Evolutionary conservation across 2,329 filamentous ascomycete species (phyloP).

Genomic region (Colletotrichum gigasporum): DNA sequence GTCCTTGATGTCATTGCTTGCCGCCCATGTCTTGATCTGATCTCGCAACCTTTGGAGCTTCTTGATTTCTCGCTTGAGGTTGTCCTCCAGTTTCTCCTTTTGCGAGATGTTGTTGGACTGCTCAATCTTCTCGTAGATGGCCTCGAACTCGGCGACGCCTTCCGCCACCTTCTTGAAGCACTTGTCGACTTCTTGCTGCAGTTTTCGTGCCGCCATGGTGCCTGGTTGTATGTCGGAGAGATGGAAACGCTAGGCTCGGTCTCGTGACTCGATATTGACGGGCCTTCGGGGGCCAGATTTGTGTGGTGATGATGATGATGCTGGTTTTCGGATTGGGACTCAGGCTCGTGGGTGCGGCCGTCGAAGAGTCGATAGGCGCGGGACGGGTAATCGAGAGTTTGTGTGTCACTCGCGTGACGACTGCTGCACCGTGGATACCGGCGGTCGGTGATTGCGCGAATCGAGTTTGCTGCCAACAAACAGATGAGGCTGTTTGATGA

Average conservation of each 20-base stretch:
- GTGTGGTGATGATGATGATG: conserved; percentile 3
- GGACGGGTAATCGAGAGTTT: background rate
- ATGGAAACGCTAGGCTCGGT: background rate
- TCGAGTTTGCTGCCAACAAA: conserved; percentile 13
- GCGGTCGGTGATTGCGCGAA: conserved; percentile 24
- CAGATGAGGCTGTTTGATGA: conserved; percentile 31
- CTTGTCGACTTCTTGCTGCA: conserved; percentile 98
- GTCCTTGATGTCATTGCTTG: conserved; percentile 99
- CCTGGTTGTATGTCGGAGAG: conserved; percentile 28
- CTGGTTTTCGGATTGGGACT: conserved; percentile 5
- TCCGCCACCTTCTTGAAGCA: conserved; percentile 99
- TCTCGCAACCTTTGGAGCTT: conserved; percentile 97
- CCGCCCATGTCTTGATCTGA: conserved; percentile 99
- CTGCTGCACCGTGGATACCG: conserved; percentile 15
- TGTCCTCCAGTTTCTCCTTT: conserved; percentile 98
- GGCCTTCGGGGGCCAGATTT: too few species aligned
- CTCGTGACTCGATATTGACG: conserved; percentile 6
- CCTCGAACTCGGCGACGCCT: conserved; percentile 90
- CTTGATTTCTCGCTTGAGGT: conserved; percentile 99
- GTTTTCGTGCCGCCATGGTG: conserved; percentile 93
- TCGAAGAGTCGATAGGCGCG: background rate
- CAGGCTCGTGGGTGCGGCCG: conserved; percentile 9
- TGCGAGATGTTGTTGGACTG: conserved; percentile 91
- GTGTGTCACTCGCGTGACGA: conserved; percentile 14
- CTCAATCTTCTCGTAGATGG: conserved; percentile 97